Conservation (phyloP, 192 early-diverging fungal genomes). For the Coemansia aciculifera region DNA sequence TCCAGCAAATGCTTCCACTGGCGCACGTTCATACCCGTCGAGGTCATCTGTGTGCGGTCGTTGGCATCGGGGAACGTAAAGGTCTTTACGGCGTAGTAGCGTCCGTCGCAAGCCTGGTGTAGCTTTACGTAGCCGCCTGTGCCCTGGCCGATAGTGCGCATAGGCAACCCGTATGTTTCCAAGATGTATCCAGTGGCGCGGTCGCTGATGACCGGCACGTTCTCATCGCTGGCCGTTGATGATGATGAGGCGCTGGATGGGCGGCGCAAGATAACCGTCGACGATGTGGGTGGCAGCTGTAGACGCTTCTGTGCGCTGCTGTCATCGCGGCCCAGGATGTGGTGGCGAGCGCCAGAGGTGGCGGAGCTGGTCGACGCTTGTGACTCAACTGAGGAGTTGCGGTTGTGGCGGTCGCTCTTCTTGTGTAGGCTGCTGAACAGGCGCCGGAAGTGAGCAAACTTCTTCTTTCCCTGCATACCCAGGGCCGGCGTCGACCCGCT, state of each 20-base stretch:
- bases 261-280: slow-evolving; percentile 49
- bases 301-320: slow-evolving; percentile 33
- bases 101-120: slow-evolving; percentile 53
- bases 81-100: slow-evolving; percentile 54
- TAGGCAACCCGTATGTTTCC: slow-evolving; percentile 47
- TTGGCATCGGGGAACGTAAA: slow-evolving; percentile 45
- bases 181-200: slow-evolving; percentile 50
- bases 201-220: slow-evolving; percentile 53
- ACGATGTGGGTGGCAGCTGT: slow-evolving; percentile 42
- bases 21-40: slow-evolving; percentile 44
- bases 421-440: slow-evolving; percentile 51
- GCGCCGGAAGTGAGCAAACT: slow-evolving; percentile 56
- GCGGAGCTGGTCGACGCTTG: slow-evolving; percentile 10
- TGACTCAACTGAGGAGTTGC: slow-evolving; percentile 20
- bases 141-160: slow-evolving; percentile 54
- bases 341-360: slow-evolving; percentile 10
- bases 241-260: slow-evolving; percentile 49
- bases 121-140: slow-evolving; percentile 56
- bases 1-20: slow-evolving; percentile 55
- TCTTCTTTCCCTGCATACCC: slow-evolving; percentile 49
- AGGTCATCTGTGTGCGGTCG: slow-evolving; percentile 38
- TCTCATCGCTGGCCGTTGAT: slow-evolving; percentile 50
- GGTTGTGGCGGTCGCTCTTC: slow-evolving; percentile 34
- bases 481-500: slow-evolving; percentile 12
- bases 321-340: slow-evolving; percentile 22